Conservation (phyloP, 371 early-diverging fungal genomes). For the Coemansia sp. region DNA sequence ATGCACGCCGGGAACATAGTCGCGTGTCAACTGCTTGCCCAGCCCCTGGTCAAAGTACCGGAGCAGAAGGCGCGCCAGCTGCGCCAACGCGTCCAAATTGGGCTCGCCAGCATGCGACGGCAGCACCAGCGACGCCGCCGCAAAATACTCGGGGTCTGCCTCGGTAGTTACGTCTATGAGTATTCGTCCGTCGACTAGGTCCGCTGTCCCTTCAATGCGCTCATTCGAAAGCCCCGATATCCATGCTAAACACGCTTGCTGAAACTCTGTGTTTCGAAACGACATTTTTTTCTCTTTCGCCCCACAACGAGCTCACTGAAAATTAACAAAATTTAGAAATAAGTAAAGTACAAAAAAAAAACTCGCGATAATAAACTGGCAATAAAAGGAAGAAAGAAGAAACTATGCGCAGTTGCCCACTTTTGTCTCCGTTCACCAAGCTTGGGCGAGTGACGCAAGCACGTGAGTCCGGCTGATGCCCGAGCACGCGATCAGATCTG, state of each 20-base stretch:
- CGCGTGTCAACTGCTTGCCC: conserved; percentile 21
- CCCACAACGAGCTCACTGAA: no score
- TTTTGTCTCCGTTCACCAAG: no score
- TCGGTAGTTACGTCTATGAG: conserved; percentile 32
- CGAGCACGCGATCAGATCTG: no score
- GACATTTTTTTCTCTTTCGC: conserved; percentile 7
- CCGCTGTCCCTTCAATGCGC: conserved; percentile 6
- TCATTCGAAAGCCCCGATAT: conserved; percentile 25
- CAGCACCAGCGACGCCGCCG: conserved; percentile 39
- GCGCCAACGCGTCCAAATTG: conserved; percentile 41
- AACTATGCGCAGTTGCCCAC: no score
- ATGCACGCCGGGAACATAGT: conserved; percentile 29
- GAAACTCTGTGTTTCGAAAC: conserved; percentile 31
- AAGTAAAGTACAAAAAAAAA: no score
- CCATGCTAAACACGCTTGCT: conserved; percentile 39
- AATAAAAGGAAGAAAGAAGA: no score
- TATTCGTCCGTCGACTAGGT: conserved; percentile 36
- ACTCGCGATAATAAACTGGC: no score
- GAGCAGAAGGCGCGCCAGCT: conserved; percentile 39
- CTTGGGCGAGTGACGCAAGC: no score
- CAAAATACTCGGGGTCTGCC: conserved; percentile 46
- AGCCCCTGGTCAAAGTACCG: conserved; percentile 42
- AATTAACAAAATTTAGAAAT: no score
- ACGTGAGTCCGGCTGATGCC: no score
- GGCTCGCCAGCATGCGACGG: conserved; percentile 19